These are phyloP conservation scores for Dactylis glomerata DNA, from an alignment of 176 grass and related monocot species.

Conservation along the genomic window DNA sequence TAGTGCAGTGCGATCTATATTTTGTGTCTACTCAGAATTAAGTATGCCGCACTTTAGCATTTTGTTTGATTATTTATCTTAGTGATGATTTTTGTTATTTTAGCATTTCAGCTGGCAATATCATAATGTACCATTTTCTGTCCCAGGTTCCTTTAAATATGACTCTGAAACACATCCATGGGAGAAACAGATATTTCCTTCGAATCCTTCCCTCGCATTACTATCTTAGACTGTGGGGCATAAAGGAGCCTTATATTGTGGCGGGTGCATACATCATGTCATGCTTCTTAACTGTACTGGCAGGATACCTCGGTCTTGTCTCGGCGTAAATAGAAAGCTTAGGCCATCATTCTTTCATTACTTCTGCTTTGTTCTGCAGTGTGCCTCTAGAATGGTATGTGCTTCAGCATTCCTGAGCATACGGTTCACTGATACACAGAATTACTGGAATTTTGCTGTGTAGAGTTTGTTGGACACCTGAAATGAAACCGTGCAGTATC, in stretches of 20 bases:
- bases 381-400: not conserved
- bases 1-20: not conserved
- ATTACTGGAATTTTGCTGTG: not conserved
- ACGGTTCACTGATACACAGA: not conserved
- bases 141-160: conserved; percentile 53
- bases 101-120: not conserved
- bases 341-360: conserved; percentile 21
- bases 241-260: conserved; percentile 74
- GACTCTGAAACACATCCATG: conserved; percentile 24
- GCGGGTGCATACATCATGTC: conserved; percentile 71
- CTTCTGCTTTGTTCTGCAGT: not conserved
- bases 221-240: conserved; percentile 58
- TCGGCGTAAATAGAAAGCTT: conserved; percentile 46
- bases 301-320: conserved; percentile 84
- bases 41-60: not conserved
- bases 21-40: not conserved
- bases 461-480: conserved; percentile 12
- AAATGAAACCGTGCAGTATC: not conserved
- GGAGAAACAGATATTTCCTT: conserved; percentile 33
- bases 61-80: not conserved
- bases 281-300: conserved; percentile 59
- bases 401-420: not conserved
- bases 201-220: conserved; percentile 48
- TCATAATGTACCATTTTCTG: conserved; percentile 2
- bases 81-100: not conserved